Conservation (phyloP, 768 basidiomycete genomes). For the Hygrophorus russula region DNA sequence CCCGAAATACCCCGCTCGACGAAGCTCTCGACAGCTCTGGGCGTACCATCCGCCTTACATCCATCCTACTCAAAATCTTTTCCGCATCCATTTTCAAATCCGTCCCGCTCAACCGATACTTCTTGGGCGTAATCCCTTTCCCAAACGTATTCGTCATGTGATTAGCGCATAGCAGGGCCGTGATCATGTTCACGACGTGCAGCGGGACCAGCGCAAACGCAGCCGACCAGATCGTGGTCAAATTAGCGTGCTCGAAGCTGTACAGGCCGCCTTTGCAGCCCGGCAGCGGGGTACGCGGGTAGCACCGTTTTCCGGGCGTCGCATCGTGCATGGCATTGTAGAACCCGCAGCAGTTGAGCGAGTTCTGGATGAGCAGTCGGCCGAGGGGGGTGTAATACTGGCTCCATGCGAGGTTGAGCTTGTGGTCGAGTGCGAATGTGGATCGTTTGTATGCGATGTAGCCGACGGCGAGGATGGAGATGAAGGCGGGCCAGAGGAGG, state of each 20-base stretch:
- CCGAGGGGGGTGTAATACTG: slow-evolving; percentile 45
- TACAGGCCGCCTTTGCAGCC: slow-evolving; percentile 57
- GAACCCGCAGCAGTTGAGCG: slow-evolving; percentile 57
- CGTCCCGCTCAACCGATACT: slow-evolving; percentile 39
- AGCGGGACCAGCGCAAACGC: slow-evolving; percentile 48
- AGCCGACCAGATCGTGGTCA: slow-evolving; percentile 35
- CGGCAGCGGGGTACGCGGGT: slow-evolving; percentile 47
- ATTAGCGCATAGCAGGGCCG: slow-evolving; percentile 56
- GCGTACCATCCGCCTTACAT: slow-evolving; percentile 6
- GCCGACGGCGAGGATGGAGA: slow-evolving; percentile 47
- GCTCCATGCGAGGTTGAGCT: slow-evolving; percentile 60
- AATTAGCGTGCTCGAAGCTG: slow-evolving; percentile 36
- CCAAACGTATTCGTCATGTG: slow-evolving; percentile 54
- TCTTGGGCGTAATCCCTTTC: slow-evolving; percentile 48
- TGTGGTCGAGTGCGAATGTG: slow-evolving; percentile 50
- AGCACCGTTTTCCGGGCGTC: slow-evolving; percentile 45
- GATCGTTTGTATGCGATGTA: slow-evolving; percentile 55
- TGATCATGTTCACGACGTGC: slow-evolving; percentile 47
- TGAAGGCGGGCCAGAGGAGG: slow-evolving; percentile 54
- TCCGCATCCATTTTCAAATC: slow-evolving; percentile 35
- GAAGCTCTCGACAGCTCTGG: slow-evolving; percentile 13
- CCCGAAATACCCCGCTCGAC: slow-evolving; percentile 14
- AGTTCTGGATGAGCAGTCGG: slow-evolving; percentile 47
- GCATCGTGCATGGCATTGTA: slow-evolving; percentile 51
- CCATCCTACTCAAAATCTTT: slow-evolving; percentile 14